A percentile compares a stretch with the other conserved stretches of the same genome.
Evolutionary conservation across 2,329 filamentous ascomycete species (phyloP).

Genomic region (Xylariaceae sp.): DNA sequence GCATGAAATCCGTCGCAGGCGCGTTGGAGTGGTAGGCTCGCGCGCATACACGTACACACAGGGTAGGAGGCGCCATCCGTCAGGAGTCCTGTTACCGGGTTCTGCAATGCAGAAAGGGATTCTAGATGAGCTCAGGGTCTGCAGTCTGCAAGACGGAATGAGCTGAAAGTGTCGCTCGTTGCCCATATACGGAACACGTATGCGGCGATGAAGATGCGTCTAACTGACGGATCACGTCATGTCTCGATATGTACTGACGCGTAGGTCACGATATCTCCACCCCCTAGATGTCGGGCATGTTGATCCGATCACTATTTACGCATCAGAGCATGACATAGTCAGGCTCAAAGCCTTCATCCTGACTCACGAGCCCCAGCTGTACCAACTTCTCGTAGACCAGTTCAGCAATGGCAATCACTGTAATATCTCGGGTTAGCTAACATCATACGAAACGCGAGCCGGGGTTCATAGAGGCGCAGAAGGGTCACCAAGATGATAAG

Average conservation of each 20-base stretch:
- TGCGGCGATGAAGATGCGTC: not conserved
- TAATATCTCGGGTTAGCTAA: not conserved
- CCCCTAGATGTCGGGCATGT: not conserved
- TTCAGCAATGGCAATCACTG: conserved; percentile 26
- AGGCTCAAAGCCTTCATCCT: conserved; percentile 9
- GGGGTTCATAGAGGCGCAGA: not conserved
- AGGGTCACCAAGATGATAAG: not conserved
- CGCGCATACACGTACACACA: not conserved
- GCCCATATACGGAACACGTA: not conserved
- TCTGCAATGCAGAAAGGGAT: no score
- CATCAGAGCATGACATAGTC: conserved; percentile 17
- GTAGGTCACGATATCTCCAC: no score
- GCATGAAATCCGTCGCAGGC: not conserved
- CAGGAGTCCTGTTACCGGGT: not conserved
- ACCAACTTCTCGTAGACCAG: conserved; percentile 26
- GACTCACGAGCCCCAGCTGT: conserved; percentile 21
- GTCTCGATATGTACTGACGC: not conserved
- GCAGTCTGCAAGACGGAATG: not conserved
- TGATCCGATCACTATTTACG: not conserved
- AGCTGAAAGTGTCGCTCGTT: not conserved
- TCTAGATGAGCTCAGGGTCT: not conserved
- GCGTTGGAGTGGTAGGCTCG: not conserved
- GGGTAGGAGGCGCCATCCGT: not conserved
- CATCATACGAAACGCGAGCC: not conserved
- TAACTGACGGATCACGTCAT: not conserved